Evolutionary conservation across 164 flowering plant genomes (phyloP), one percentile per base, ranked within the genome.

Genomic region (Nelumbo lutea): DNA sequence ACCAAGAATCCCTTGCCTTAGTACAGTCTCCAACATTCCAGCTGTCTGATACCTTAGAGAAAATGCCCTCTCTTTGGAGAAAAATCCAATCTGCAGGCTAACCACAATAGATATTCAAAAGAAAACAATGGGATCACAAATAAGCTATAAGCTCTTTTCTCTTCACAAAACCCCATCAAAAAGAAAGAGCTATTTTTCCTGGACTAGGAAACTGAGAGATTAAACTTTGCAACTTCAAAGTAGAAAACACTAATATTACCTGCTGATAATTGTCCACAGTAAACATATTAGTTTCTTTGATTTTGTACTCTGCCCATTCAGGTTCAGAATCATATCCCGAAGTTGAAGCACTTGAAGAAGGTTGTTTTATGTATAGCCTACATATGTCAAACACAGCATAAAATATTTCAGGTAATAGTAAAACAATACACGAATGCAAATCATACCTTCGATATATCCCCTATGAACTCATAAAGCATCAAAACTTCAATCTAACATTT

Each of bases 231-330:
- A 64, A 60, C 14, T 41, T 43, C 40, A 61, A 70, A 45, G 27
- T 27, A 52, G 56, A 44, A 48, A 27, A 27, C 66, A 71, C 47
- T 55, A 64, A 73, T 68, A 79, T 81, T 81, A 94, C 98, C 92
- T 94, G 97, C 72, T 91, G 98, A 80, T 91, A 91, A 80, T 90
- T 91, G 79, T 94, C 98, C 59, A 80, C 93, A 42, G 98, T 94
- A 75, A 94, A 94, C 96, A 94, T 84, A 74, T 91, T 91, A 75
- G 86, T 83, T 82, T 94, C 98, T 79, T 94, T 94, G 42, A 94
- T 90, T 76, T 89, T 91, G 85, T 94, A 94, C 70, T 94, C 98
- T 14, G 84, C 88, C 98, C 98, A 95, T 67, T 92, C 98, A 5
- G 79, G 75, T 68, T 88, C 87, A 46, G 79, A 65, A 42, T 79